Evolutionary conservation across 2,329 filamentous ascomycete species (phyloP).

Genomic region (Curvularia lunata): DNA sequence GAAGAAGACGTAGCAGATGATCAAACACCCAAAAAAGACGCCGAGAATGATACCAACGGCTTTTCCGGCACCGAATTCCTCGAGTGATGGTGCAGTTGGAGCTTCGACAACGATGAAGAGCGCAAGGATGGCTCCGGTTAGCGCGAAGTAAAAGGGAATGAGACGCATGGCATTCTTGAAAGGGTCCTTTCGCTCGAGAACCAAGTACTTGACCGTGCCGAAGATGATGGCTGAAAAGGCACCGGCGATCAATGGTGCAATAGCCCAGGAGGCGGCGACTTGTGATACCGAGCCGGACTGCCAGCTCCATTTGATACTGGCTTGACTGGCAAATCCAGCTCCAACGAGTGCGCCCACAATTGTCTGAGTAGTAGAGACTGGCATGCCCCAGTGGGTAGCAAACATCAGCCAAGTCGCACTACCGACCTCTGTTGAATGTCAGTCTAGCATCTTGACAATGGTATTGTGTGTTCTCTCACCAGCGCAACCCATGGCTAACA

Average conservation of each 20-base stretch:
- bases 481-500: constrained; percentile 66
- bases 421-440: constrained; percentile 31
- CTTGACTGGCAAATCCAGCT: constrained; percentile 59
- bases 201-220: constrained; percentile 56
- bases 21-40: constrained; percentile 33
- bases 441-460: neutral
- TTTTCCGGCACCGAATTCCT: constrained; percentile 42
- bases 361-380: constrained; percentile 68
- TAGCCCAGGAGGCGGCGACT: constrained; percentile 55
- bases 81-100: constrained; percentile 41
- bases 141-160: constrained; percentile 58
- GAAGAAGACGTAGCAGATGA: constrained; percentile 37
- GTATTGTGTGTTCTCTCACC: constrained; percentile 64
- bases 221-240: constrained; percentile 59
- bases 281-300: constrained; percentile 36
- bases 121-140: constrained; percentile 57
- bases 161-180: constrained; percentile 58
- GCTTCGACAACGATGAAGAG: constrained; percentile 65
- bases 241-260: constrained; percentile 57
- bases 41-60: constrained; percentile 37
- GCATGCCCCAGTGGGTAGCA: constrained; percentile 53
- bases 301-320: constrained; percentile 36
- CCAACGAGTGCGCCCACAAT: constrained; percentile 66
- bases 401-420: constrained; percentile 15
- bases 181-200: constrained; percentile 58